Evolutionary conservation across 805 yeast species (phyloP).

Genomic region (Teunomyces gatunensis): DNA sequence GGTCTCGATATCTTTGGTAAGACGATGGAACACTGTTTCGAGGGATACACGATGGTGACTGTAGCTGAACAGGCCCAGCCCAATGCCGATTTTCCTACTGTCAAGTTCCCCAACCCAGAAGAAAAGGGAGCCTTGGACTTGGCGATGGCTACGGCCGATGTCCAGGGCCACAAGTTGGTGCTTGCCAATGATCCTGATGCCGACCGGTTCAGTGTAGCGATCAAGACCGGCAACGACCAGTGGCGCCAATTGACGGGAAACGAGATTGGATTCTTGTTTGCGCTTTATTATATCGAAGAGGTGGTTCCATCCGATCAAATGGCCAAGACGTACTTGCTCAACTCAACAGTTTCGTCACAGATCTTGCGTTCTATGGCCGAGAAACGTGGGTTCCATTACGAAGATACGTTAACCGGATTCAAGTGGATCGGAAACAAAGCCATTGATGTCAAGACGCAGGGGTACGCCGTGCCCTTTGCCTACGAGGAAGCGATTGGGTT

Average conservation of each 20-base stretch:
- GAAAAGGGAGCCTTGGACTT: slow-evolving; percentile 85
- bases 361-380: slow-evolving; percentile 69
- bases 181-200: slow-evolving; percentile 97
- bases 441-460: slow-evolving; percentile 61
- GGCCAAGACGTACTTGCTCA: slow-evolving; percentile 54
- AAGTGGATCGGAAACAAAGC: slow-evolving; percentile 97
- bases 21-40: slow-evolving; percentile 32
- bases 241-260: slow-evolving; percentile 91
- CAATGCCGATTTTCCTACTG: slow-evolving; percentile 85
- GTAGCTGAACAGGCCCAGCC: slow-evolving; percentile 70
- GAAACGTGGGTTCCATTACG: slow-evolving; percentile 55
- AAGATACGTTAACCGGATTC: slow-evolving; percentile 91
- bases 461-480: slow-evolving; percentile 78
- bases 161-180: slow-evolving; percentile 49
- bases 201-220: slow-evolving; percentile 84
- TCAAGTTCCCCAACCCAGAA: slow-evolving; percentile 91
- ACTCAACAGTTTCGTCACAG: slow-evolving; percentile 92
- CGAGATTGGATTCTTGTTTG: slow-evolving; percentile 85
- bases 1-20: slow-evolving; percentile 62
- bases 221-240: slow-evolving; percentile 33
- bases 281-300: slow-evolving; percentile 53
- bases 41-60: slow-evolving; percentile 27
- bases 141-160: slow-evolving; percentile 64
- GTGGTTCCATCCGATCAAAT: slow-evolving; percentile 22
- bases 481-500: slow-evolving; percentile 96